Percentiles rank a stretch among this genome's conserved stretches.
Evolutionary conservation across 2,329 filamentous ascomycete genomes (phyloP).

Genomic region (Cordyceps cateniannulata): DNA sequence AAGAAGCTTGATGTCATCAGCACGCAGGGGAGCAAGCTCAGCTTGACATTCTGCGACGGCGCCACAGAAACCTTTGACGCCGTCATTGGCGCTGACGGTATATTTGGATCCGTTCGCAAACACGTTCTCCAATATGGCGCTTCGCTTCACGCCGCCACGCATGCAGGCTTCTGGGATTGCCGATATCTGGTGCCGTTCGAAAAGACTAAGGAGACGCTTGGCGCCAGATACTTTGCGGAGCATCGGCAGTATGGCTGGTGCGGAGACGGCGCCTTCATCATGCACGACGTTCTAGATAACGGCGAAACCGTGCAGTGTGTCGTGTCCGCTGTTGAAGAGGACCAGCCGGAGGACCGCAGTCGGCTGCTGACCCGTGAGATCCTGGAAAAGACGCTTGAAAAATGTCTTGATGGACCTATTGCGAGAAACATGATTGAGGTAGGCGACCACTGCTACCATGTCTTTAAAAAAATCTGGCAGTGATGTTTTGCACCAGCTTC

Average conservation of each 20-base stretch:
- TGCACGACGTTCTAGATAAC: slow-evolving; percentile 3
- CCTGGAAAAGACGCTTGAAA: neutral
- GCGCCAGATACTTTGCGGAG: neutral
- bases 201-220: neutral
- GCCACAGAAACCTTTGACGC: slow-evolving; percentile 14
- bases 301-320: slow-evolving; percentile 4
- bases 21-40: neutral
- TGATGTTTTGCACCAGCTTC: neutral
- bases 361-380: neutral
- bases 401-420: neutral
- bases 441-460: neutral
- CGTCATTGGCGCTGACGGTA: slow-evolving; percentile 20
- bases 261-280: neutral
- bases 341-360: neutral
- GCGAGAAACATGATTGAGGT: slow-evolving; percentile 6
- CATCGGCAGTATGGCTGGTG: slow-evolving; percentile 1
- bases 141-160: neutral
- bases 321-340: neutral
- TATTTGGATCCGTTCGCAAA: slow-evolving; percentile 17
- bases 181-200: slow-evolving; percentile 1
- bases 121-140: slow-evolving; percentile 13
- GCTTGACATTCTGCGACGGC: slow-evolving; percentile 12
- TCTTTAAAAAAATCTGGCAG: too few species aligned
- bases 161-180: slow-evolving; percentile 3
- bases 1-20: slow-evolving; percentile 15